phyloP scores from a whole-genome alignment of 345 rosid species.

The Ricinus communis region DNA sequence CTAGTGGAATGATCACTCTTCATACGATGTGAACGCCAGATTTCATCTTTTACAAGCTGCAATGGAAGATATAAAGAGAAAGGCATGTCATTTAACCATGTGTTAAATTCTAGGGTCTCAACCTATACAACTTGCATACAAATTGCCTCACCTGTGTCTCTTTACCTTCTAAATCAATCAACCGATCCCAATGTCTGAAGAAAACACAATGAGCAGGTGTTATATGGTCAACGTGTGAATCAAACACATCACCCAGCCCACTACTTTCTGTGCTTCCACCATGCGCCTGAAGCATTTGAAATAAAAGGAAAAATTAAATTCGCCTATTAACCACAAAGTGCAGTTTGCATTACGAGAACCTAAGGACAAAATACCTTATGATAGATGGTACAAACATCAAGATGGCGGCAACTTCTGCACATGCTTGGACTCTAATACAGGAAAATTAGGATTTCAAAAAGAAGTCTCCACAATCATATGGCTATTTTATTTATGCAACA shows the following conservation, averaged over 20 bases:
- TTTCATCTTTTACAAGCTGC: constrained; percentile 64
- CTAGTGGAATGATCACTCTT: constrained; percentile 41
- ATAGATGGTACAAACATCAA: constrained; percentile 78
- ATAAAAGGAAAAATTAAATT: constrained; percentile 8
- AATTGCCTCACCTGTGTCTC: constrained; percentile 62
- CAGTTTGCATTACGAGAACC: not conserved
- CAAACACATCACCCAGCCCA: constrained; percentile 79
- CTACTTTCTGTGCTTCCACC: constrained; percentile 81
- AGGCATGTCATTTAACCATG: constrained; percentile 5
- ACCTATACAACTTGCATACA: not conserved
- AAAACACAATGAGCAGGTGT: constrained; percentile 59
- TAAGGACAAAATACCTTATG: constrained; percentile 65
- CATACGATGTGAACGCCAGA: constrained; percentile 48
- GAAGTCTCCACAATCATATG: constrained; percentile 4
- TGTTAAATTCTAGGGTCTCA: not conserved
- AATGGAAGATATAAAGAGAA: constrained; percentile 17
- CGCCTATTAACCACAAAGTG: not conserved
- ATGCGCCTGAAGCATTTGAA: constrained; percentile 57
- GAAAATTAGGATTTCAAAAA: constrained; percentile 18
- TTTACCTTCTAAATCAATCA: constrained; percentile 89
- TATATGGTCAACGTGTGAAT: constrained; percentile 64
- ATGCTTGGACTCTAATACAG: constrained; percentile 66
- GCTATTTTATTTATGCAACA: constrained; percentile 16
- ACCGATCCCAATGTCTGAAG: constrained; percentile 73
- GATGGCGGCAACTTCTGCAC: constrained; percentile 89